A percentile compares a stretch with the other conserved stretches of the same genome.
Conservation (phyloP, 129 eudicot genomes). For the carrot (Daucus carota) region DH1_v3.0 NC_030386.2:4756501-4757000, state of each 20-base stretch:
- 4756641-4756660: conserved; percentile 93
- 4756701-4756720: conserved; percentile 97
- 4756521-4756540: no score
- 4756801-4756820: conserved; percentile 39
- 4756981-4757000: neutral
- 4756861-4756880: conserved; percentile 95
- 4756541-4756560: neutral
- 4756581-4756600: neutral
- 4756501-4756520: neutral
- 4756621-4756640: conserved; percentile 16
- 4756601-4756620: neutral
- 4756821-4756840: conserved; percentile 45
- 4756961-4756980: neutral
- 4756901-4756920: neutral
- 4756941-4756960: neutral
- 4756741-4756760: conserved; percentile 48
- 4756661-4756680: conserved; percentile 81
- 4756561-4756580: neutral
- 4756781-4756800: conserved; percentile 44
- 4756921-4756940: neutral
- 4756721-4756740: conserved; percentile 81
- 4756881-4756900: conserved; percentile 89
- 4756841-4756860: conserved; percentile 57
- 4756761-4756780: conserved; percentile 41
- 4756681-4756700: conserved; percentile 87